Conservation (phyloP, 495 filamentous ascomycete genomes). For the Elaphomyces granulatus region DNA sequence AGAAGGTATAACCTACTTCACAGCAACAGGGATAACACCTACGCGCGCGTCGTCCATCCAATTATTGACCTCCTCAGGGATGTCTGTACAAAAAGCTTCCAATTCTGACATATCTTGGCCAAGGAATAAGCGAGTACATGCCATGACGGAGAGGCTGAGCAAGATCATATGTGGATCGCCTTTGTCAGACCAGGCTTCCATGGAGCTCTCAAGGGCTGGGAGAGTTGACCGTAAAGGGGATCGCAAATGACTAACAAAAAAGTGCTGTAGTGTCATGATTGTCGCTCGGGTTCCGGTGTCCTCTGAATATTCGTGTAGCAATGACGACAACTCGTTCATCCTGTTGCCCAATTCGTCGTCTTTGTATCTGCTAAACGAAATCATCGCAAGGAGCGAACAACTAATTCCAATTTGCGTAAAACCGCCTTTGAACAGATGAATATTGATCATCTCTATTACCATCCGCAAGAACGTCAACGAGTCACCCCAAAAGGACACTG, state of each 20-base stretch:
- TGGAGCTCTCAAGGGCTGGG: slow-evolving; percentile 46
- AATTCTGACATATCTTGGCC: slow-evolving; percentile 64
- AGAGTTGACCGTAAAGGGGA: slow-evolving; percentile 45
- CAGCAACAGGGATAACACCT: slow-evolving; percentile 54
- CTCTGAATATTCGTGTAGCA: slow-evolving; percentile 48
- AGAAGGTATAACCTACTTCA: slow-evolving; percentile 22
- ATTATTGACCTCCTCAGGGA: slow-evolving; percentile 58
- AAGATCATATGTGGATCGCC: slow-evolving; percentile 66
- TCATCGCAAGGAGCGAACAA: slow-evolving; percentile 60
- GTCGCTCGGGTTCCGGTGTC: slow-evolving; percentile 57
- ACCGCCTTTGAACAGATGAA: slow-evolving; percentile 47
- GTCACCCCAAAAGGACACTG: slow-evolving; percentile 75
- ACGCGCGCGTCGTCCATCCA: slow-evolving; percentile 70
- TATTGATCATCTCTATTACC: slow-evolving; percentile 53
- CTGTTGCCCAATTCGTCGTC: slow-evolving; percentile 53
- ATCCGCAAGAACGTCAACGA: slow-evolving; percentile 61
- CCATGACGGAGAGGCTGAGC: slow-evolving; percentile 56
- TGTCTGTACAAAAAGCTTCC: slow-evolving; percentile 57
- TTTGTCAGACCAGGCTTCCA: slow-evolving; percentile 55
- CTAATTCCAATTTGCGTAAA: slow-evolving; percentile 65
- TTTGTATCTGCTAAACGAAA: slow-evolving; percentile 57
- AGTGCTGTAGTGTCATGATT: slow-evolving; percentile 54
- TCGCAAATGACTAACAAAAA: slow-evolving; percentile 62
- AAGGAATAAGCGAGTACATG: slow-evolving; percentile 53
- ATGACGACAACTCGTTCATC: slow-evolving; percentile 47